Conservation (phyloP, 768 basidiomycete genomes). For the Arthromyces matolae region DNA sequence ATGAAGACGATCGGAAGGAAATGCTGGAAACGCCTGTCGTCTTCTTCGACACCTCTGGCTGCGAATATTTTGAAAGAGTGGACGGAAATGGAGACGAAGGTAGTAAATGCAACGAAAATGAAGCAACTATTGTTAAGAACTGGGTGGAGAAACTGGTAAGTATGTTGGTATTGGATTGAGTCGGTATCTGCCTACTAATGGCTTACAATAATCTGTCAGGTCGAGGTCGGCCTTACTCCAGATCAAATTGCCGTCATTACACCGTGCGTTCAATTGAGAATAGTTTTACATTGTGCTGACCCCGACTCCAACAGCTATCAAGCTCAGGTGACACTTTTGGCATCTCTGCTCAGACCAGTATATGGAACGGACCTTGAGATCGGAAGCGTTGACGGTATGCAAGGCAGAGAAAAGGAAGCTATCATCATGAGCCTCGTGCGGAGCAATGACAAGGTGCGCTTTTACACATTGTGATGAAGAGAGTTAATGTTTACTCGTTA, state of each 20-base stretch:
- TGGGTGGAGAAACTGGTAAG: slow-evolving; percentile 87
- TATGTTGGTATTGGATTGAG: no score
- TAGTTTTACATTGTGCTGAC: neutral
- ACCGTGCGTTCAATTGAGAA: slow-evolving; percentile 46
- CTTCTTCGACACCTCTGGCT: slow-evolving; percentile 93
- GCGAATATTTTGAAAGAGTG: slow-evolving; percentile 85
- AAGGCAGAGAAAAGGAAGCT: slow-evolving; percentile 94
- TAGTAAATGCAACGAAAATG: slow-evolving; percentile 92
- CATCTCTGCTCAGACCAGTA: slow-evolving; percentile 68
- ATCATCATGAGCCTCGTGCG: slow-evolving; percentile 90
- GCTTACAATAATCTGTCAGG: slow-evolving; percentile 34
- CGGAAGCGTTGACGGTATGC: slow-evolving; percentile 95
- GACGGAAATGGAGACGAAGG: slow-evolving; percentile 85
- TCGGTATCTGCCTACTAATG: no score
- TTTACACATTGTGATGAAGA: slow-evolving; percentile 7
- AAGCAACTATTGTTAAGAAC: slow-evolving; percentile 76
- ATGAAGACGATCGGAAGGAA: slow-evolving; percentile 71
- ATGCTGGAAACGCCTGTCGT: slow-evolving; percentile 73
- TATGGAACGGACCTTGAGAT: slow-evolving; percentile 76
- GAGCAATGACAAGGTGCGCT: slow-evolving; percentile 73
- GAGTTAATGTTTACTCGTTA: neutral
- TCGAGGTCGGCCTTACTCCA: slow-evolving; percentile 56
- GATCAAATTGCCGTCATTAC: slow-evolving; percentile 85
- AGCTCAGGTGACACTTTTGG: slow-evolving; percentile 86
- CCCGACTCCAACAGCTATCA: slow-evolving; percentile 64